These are phyloP conservation scores for Candida maltosa DNA, from an alignment of 805 yeast species.

Conservation along the genomic window DNA sequence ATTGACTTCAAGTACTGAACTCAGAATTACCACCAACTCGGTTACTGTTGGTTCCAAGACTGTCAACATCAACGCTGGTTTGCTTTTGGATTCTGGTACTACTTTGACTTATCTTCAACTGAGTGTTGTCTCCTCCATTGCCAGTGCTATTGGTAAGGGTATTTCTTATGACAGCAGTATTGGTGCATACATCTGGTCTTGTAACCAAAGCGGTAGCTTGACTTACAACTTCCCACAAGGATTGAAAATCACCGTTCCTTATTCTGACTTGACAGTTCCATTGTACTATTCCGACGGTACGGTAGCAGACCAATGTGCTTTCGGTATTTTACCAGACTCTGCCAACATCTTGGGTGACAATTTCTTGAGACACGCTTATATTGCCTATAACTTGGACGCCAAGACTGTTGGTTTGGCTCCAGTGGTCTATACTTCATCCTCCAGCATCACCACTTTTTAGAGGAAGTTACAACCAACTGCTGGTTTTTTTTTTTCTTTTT, in stretches of 20 bases:
- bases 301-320: constrained; percentile 24
- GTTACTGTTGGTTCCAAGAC: constrained; percentile 4
- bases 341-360: constrained; percentile 54
- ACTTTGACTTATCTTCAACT: constrained; percentile 37
- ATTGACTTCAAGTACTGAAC: constrained; percentile 5
- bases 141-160: constrained; percentile 9
- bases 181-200: constrained; percentile 42
- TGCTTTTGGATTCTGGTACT: constrained; percentile 23
- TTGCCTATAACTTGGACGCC: constrained; percentile 57
- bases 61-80: constrained; percentile 7
- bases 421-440: constrained; percentile 27
- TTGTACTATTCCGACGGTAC: constrained; percentile 30
- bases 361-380: constrained; percentile 55
- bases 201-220: constrained; percentile 18
- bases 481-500: too few relatives aligned
- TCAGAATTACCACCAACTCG: constrained; percentile 24
- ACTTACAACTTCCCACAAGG: constrained; percentile 39
- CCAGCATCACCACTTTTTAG: constrained; percentile 7
- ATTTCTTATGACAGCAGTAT: constrained; percentile 18
- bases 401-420: constrained; percentile 51
- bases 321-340: constrained; percentile 14
- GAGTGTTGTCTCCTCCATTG: constrained; percentile 13
- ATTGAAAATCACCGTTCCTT: constrained; percentile 11
- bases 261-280: constrained; percentile 10
- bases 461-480: too few relatives aligned